These are phyloP conservation scores for Cladosporium sp. DNA, from an alignment of 2,329 filamentous ascomycete genomes.

Conservation along the genomic window DNA sequence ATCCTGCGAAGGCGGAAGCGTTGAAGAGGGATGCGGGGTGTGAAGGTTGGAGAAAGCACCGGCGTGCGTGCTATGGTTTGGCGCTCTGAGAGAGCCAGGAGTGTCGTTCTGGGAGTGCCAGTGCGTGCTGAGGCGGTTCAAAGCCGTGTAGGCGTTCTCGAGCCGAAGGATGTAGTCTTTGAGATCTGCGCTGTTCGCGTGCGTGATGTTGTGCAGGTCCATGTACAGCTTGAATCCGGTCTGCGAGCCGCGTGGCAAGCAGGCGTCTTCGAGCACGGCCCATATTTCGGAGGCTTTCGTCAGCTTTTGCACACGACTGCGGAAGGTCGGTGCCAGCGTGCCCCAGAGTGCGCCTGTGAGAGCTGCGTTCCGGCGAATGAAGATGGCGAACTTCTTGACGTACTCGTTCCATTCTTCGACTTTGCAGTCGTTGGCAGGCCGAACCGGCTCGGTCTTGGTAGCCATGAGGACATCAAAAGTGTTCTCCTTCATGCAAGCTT, in stretches of 20 bases:
- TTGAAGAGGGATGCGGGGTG: conserved; percentile 11
- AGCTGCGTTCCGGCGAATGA: conserved; percentile 34
- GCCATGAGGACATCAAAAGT: conserved; percentile 34
- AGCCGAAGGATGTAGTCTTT: conserved; percentile 33
- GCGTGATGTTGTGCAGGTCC: conserved; percentile 31
- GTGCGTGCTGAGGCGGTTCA: conserved; percentile 30
- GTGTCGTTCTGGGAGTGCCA: conserved; percentile 1
- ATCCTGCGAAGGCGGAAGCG: conserved; percentile 19
- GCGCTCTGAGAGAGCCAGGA: not conserved
- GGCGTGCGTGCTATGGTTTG: not conserved
- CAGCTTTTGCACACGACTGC: conserved; percentile 30
- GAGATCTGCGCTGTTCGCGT: conserved; percentile 28
- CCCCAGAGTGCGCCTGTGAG: conserved; percentile 32
- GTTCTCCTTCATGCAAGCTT: conserved; percentile 37
- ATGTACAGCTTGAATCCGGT: conserved; percentile 32
- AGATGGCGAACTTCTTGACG: conserved; percentile 39
- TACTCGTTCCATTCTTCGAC: conserved; percentile 39
- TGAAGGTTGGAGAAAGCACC: conserved; percentile 7
- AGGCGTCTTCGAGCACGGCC: conserved; percentile 35
- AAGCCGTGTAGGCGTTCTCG: conserved; percentile 31
- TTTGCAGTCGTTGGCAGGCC: conserved; percentile 27
- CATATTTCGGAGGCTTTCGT: conserved; percentile 32
- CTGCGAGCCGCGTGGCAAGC: conserved; percentile 33
- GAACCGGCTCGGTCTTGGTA: conserved; percentile 33
- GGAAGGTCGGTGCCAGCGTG: conserved; percentile 30